Percentiles rank a stretch among this genome's conserved stretches.
Evolutionary conservation across 345 rosid genomes (phyloP).

Genomic region (Bruguiera gymnorhiza): DNA sequence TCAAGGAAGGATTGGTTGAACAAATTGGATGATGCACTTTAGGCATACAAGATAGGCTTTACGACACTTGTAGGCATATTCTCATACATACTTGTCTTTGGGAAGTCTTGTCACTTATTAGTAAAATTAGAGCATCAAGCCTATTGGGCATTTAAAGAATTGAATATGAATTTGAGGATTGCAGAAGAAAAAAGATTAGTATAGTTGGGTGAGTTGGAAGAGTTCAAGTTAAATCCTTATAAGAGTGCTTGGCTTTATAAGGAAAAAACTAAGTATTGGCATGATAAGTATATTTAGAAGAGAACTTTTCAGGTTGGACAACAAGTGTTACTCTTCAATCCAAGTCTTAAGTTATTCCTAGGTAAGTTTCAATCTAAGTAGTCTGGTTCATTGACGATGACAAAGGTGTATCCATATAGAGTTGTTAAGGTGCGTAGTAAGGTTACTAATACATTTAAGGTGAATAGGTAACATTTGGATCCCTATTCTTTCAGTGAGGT

Average conservation of each 20-base stretch:
- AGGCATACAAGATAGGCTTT: background rate
- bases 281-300: background rate
- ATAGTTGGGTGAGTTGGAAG: background rate
- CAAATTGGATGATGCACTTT: background rate
- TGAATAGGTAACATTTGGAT: too few species aligned
- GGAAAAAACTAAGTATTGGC: background rate
- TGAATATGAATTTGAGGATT: background rate
- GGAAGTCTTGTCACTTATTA: background rate
- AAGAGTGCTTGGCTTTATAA: background rate
- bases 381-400: too few species aligned
- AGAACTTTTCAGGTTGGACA: background rate
- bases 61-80: constrained; percentile 1
- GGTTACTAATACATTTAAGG: too few species aligned
- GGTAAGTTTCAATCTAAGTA: too few species aligned
- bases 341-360: too few species aligned
- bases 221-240: background rate
- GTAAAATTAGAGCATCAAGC: background rate
- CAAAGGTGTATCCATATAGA: too few species aligned
- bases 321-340: background rate
- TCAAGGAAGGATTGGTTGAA: background rate
- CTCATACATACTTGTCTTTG: background rate
- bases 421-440: too few species aligned
- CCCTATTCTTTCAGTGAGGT: too few species aligned
- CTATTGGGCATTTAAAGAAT: background rate
- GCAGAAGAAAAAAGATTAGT: background rate